These are phyloP conservation scores for Fusarium sp. DNA, from an alignment of 2,329 filamentous ascomycete genomes.

Conservation along the genomic window DNA sequence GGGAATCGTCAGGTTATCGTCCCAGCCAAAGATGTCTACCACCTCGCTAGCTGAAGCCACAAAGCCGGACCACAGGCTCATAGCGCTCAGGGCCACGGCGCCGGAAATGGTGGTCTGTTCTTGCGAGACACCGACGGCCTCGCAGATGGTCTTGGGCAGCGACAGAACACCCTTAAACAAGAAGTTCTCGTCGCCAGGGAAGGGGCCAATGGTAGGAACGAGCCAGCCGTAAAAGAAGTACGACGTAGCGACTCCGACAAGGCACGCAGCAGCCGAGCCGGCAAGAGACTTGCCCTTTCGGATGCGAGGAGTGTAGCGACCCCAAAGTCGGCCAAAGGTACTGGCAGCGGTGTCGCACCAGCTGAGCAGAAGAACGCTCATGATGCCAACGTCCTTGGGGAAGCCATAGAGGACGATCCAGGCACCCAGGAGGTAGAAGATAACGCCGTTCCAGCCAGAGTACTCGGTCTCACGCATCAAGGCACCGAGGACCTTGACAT, in stretches of 20 bases:
- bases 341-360: slow-evolving; percentile 99
- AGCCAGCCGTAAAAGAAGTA: slow-evolving; percentile 89
- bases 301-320: slow-evolving; percentile 86
- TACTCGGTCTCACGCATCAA: slow-evolving; percentile 98
- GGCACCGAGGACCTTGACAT: slow-evolving; percentile 85
- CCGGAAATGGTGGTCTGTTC: slow-evolving; percentile 73
- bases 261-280: slow-evolving; percentile 84
- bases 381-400: slow-evolving; percentile 91
- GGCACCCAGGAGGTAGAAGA: slow-evolving; percentile 93
- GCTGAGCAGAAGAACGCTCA: slow-evolving; percentile 88
- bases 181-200: slow-evolving; percentile 74
- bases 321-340: slow-evolving; percentile 91
- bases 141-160: slow-evolving; percentile 71
- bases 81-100: slow-evolving; percentile 76
- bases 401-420: slow-evolving; percentile 88
- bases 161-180: slow-evolving; percentile 83
- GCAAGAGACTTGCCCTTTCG: slow-evolving; percentile 91
- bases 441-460: slow-evolving; percentile 93
- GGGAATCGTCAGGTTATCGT: slow-evolving; percentile 97
- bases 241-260: slow-evolving; percentile 85
- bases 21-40: slow-evolving; percentile 91
- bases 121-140: slow-evolving; percentile 69
- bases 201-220: slow-evolving; percentile 73
- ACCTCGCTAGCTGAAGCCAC: slow-evolving; percentile 90
- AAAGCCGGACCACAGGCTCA: slow-evolving; percentile 90